Base-by-base conservation (phyloP, 257 asterid genomes). In the Solanum commersonii region DNA sequence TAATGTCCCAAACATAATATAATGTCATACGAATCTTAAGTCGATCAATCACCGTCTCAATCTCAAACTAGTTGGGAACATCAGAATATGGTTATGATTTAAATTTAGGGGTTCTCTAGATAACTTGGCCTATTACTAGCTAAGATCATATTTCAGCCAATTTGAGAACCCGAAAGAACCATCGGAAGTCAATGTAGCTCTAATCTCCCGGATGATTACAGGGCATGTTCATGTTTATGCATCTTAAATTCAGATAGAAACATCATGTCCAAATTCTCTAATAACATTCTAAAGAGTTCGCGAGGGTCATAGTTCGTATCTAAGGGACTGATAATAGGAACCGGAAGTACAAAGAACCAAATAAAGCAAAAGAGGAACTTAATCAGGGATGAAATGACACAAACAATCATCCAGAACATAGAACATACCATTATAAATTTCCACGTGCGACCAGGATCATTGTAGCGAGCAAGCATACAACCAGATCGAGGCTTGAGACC, bases 401-500 rank as follows among this genome's bases (percentile, higher is more conserved):
- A 4, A 83, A 42, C 10, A 23, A 20, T 72, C 15, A 31, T 23
- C 35, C 40, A 56, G n/a, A 14, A 52, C 25, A 56, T 7, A 56
- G 37, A 18, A 27, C 92, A 68, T 67, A 95, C 98, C 99, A 94
- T 93, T 31, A 90, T 90, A 86, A 91, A 95, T 91, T 91, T 93
- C 96, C 94, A 87, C 6, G 99, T 96, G 46, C 94, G 92, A 77
- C 95, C 98, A 13, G 98, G 98, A 91, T 95, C 99, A 71, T 96
- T 96, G 93, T 96, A 96, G 10, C 98, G 98, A 23, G 98, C 99
- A 7, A 96, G 89, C 92, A 94, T 42, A 88, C 98, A 96, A 59
- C 98, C 98, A 0, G 84, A 37, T 89, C 90, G 90, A 11, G 96
- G 94, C 60, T 83, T 94, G 79, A 95, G 92, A 72, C 97, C 97